A percentile compares a stretch with the other conserved stretches of the same genome.
Evolutionary conservation across 805 yeast species (phyloP).

Genomic region (Scheffersomyces stipitis): DNA sequence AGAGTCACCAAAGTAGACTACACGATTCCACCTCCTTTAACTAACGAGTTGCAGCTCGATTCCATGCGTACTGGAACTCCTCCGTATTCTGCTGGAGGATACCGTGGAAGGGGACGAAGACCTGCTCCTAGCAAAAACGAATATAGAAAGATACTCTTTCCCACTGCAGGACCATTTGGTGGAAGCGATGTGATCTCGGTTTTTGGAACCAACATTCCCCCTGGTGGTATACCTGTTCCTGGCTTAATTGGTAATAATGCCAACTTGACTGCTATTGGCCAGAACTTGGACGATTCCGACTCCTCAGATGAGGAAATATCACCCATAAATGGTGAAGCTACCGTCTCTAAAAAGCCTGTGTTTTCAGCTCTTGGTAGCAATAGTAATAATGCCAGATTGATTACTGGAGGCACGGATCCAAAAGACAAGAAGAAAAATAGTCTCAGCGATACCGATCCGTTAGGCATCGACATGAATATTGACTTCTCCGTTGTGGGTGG

Average conservation of each 20-base stretch:
- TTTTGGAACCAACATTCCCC: slow-evolving; percentile 67
- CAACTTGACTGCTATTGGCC: slow-evolving; percentile 33
- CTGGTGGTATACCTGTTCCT: slow-evolving; percentile 43
- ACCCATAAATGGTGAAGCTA: slow-evolving; percentile 43
- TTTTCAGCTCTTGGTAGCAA: slow-evolving; percentile 8
- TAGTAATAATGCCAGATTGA: slow-evolving; percentile 28
- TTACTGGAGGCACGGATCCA: slow-evolving; percentile 30
- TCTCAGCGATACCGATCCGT: slow-evolving; percentile 87
- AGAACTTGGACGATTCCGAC: slow-evolving; percentile 50
- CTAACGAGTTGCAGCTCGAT: slow-evolving; percentile 38
- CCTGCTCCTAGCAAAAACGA: slow-evolving; percentile 42
- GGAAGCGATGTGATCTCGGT: slow-evolving; percentile 89
- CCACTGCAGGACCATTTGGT: slow-evolving; percentile 97
- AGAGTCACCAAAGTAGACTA: slow-evolving; percentile 68
- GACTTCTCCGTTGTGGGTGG: slow-evolving; percentile 91
- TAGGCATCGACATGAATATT: slow-evolving; percentile 84
- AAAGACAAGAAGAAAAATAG: slow-evolving; percentile 53
- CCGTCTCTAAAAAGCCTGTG: slow-evolving; percentile 29
- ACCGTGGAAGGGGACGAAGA: slow-evolving; percentile 33
- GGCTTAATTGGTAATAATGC: slow-evolving; percentile 29
- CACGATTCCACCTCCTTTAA: slow-evolving; percentile 78
- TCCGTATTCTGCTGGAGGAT: slow-evolving; percentile 35
- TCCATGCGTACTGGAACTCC: slow-evolving; percentile 11
- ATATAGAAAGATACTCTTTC: slow-evolving; percentile 69
- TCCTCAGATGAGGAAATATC: slow-evolving; percentile 63